A percentile compares a stretch with the other conserved stretches of the same genome.
These are phyloP conservation scores for Globisporangium cystogenes DNA, from an alignment of 352 stramenopile species.

Conservation along the genomic window DNA sequence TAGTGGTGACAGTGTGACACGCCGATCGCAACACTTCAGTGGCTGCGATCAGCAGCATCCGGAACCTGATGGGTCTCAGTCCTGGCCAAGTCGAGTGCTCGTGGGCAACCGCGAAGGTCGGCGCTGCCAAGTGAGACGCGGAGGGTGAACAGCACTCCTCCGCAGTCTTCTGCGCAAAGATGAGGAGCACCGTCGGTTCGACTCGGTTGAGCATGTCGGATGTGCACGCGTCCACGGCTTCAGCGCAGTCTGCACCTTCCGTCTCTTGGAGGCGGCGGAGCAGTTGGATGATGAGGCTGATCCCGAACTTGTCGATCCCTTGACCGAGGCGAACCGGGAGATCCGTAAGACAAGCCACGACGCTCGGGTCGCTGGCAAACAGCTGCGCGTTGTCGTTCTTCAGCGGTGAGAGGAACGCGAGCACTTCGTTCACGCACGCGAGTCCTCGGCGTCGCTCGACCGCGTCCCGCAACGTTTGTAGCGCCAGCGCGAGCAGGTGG, in stretches of 20 bases:
- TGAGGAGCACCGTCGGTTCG: not conserved
- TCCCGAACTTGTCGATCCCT: slow-evolving; percentile 1
- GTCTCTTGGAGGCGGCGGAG: slow-evolving; percentile 1
- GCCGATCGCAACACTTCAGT: not conserved
- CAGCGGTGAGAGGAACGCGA: slow-evolving; percentile 1
- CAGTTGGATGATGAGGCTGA: not conserved
- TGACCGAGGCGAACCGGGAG: slow-evolving; percentile 1
- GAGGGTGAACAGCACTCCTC: not conserved
- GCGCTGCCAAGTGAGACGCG: not conserved
- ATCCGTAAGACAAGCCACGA: not conserved
- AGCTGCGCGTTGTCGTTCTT: slow-evolving; percentile 1
- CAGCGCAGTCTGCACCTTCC: not conserved
- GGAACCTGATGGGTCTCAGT: not conserved
- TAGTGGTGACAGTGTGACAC: too few relatives aligned
- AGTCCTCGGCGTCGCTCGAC: not conserved
- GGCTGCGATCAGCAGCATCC: not conserved
- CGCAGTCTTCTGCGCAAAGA: not conserved
- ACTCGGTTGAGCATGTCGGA: not conserved
- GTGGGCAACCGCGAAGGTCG: too few relatives aligned
- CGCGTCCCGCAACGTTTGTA: not conserved
- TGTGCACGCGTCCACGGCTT: not conserved
- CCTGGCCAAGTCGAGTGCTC: not conserved
- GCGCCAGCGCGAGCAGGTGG: not conserved
- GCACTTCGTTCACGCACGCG: slow-evolving; percentile 2
- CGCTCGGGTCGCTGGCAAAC: not conserved